Base-by-base conservation (phyloP, 306 rosid species). In the Trifolium pratense region DNA sequence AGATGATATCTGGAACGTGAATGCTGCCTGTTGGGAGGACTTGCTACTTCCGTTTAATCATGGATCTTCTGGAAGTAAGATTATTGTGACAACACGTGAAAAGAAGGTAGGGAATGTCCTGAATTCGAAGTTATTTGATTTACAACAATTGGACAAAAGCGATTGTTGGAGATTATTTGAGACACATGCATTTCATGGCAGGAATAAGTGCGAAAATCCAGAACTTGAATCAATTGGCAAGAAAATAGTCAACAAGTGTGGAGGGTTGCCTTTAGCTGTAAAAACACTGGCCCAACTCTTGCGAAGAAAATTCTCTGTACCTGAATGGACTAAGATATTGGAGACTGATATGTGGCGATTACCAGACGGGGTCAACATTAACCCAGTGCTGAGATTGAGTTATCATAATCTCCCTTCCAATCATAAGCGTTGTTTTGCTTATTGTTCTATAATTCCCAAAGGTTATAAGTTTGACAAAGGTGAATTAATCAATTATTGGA, bases 261-360 rank as follows among this genome's bases (percentile, higher is more conserved):
- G 43, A 37, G 91, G 91, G 10, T 60, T 87, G 49, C 91, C 91
- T 39, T 68, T 82, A 20, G 87, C 85, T 8, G 71, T 71, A 4
- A 78, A 81, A 68, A 43, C 84, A 52, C 52, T 85, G 18, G 87
- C 76, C 21, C 63, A 86, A 4, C 66, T 83, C 56, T 32, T 87
- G 76, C 77, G 40, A 3, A 20, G n/a, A 7, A 79, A 69, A 70
- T 17, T 49, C 15, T 15, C 58, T 46, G 18, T 40, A 20, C 9
- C 7, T 16, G 79, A 79, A 4, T 81, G 87, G 75, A 7, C 8
- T 2, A 69, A 65, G 43, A 70, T 81, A 53, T 39, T 49, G 20
- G 70, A 84, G 15, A 80, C 74, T 17, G 78, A 73, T 7, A 59
- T 78, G 32, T 82, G 84, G 82, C 53, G 51, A 34, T 60, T 71